These are phyloP conservation scores for Lathyrus tuberosus DNA, from an alignment of 306 rosid species.

Conservation along the genomic window DNA sequence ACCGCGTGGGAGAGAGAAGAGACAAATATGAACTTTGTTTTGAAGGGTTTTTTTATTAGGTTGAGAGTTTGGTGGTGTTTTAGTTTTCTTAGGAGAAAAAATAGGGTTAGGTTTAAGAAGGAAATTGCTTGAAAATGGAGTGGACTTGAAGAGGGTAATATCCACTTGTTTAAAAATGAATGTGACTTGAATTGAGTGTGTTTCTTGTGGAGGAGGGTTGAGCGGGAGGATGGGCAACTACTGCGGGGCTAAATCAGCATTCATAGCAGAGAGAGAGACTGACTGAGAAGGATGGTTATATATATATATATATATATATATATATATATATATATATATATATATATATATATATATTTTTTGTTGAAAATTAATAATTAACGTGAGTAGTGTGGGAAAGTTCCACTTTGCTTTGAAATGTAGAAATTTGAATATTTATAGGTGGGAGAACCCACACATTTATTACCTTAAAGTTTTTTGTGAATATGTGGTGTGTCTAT, in stretches of 20 bases:
- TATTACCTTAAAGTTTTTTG: no score
- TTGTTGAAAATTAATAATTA: no score
- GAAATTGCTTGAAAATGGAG: conserved; percentile 43
- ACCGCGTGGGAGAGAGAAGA: conserved; percentile 30
- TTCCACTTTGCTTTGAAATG: no score
- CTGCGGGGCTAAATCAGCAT: conserved; percentile 69
- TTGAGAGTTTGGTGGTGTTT: conserved; percentile 25
- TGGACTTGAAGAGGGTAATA: conserved; percentile 56
- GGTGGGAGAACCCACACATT: no score
- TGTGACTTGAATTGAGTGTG: conserved; percentile 5
- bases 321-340: no score
- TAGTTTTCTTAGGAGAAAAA: background rate
- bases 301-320: background rate
- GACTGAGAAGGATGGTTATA: conserved; percentile 58
- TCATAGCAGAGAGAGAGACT: conserved; percentile 54
- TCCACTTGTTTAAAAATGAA: conserved; percentile 53
- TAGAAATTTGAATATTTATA: no score
- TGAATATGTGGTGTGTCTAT: no score
- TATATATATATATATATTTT: no score
- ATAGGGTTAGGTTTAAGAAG: conserved; percentile 35
- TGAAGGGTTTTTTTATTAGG: conserved; percentile 19
- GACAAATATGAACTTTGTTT: background rate
- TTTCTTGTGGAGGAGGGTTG: conserved; percentile 51
- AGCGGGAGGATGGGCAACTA: conserved; percentile 67
- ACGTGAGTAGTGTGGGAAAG: no score